Percentiles rank a stretch among this genome's conserved stretches.
These are phyloP conservation scores for Tuber magnatum DNA, from an alignment of 495 filamentous ascomycete species.

Conservation along the genomic window DNA sequence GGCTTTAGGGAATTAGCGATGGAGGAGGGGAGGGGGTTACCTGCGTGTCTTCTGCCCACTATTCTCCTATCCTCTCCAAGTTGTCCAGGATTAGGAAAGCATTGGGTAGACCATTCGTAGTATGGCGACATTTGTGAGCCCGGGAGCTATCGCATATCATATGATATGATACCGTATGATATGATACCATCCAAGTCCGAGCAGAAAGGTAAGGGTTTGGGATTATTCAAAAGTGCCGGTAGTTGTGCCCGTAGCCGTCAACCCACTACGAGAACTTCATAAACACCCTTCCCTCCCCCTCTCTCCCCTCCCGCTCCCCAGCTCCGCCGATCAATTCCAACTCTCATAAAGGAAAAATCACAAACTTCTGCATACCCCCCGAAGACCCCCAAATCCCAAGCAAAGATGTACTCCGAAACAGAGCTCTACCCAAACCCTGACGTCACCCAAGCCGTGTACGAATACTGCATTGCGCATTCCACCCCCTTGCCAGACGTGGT, in stretches of 20 bases:
- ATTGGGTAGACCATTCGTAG: neutral
- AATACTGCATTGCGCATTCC: slow-evolving; percentile 39
- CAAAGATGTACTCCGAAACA: slow-evolving; percentile 24
- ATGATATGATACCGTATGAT: too few relatives aligned
- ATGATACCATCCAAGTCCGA: neutral
- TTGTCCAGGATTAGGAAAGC: neutral
- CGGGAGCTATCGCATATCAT: neutral
- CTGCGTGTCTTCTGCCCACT: neutral
- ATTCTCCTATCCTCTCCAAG: neutral
- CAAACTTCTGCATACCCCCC: neutral
- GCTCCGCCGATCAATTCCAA: neutral
- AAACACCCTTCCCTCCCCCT: neutral
- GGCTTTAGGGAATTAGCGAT: neutral
- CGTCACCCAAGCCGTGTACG: slow-evolving; percentile 29
- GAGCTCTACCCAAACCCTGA: slow-evolving; percentile 34
- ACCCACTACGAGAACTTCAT: neutral
- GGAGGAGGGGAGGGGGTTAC: neutral
- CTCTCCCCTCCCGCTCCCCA: neutral
- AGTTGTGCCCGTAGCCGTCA: neutral
- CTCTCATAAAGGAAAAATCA: neutral
- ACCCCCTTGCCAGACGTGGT: slow-evolving; percentile 27
- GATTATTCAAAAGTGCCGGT: neutral
- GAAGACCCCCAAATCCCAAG: neutral
- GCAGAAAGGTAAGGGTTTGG: neutral
- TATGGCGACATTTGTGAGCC: neutral